These are phyloP conservation scores for Tulasnella sp. DNA, from an alignment of 768 basidiomycete species.

Conservation along the genomic window DNA sequence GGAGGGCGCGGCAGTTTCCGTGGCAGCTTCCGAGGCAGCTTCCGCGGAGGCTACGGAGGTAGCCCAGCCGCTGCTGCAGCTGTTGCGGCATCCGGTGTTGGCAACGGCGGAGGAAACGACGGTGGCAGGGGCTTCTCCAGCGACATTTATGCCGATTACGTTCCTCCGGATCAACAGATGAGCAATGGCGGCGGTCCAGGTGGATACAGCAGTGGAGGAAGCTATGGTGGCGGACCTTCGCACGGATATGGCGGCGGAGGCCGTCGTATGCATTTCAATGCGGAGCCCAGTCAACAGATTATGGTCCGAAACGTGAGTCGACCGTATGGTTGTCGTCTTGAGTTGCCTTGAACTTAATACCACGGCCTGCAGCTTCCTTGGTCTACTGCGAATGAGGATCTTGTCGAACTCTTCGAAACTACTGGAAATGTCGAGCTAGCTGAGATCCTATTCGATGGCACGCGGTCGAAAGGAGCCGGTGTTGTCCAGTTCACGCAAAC, in stretches of 20 bases:
- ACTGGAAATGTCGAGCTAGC: constrained; percentile 93
- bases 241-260: constrained; percentile 39
- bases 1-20: constrained; percentile 56
- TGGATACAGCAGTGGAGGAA: constrained; percentile 27
- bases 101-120: constrained; percentile 34
- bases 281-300: constrained; percentile 93
- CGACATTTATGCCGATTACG: constrained; percentile 89
- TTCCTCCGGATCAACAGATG: constrained; percentile 70
- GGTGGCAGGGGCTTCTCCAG: constrained; percentile 71
- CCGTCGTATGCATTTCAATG: constrained; percentile 33
- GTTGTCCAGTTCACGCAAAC: constrained; percentile 92
- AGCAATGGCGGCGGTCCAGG: constrained; percentile 33
- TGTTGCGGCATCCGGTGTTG: constrained; percentile 41
- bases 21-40: constrained; percentile 45
- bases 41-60: constrained; percentile 37
- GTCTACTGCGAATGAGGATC: constrained; percentile 98
- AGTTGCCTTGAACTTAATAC: too few relatives aligned
- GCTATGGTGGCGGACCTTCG: constrained; percentile 39
- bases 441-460: constrained; percentile 90
- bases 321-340: too few relatives aligned
- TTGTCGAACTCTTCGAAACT: constrained; percentile 97
- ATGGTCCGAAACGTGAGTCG: constrained; percentile 95
- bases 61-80: constrained; percentile 37
- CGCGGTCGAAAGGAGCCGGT: constrained; percentile 89
- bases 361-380: constrained; percentile 74